These are phyloP conservation scores for Rhizodiscina lignyota DNA, from an alignment of 495 filamentous ascomycete genomes.

Conservation along the genomic window DNA sequence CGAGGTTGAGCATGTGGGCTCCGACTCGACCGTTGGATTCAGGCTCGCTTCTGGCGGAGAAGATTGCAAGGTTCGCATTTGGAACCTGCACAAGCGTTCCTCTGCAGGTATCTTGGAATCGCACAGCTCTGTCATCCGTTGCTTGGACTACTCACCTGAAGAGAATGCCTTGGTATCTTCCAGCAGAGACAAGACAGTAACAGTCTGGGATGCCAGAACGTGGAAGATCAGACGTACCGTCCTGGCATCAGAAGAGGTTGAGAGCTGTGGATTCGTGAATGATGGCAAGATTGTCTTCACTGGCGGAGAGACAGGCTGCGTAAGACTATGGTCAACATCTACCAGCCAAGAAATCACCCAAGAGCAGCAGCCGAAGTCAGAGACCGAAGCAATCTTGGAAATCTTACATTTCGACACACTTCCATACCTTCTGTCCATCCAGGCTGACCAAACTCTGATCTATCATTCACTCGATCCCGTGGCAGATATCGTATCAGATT, in stretches of 20 bases:
- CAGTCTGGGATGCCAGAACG: constrained; percentile 68
- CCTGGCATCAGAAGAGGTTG: constrained; percentile 69
- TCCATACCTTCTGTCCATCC: constrained; percentile 61
- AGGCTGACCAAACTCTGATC: constrained; percentile 71
- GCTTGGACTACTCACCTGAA: constrained; percentile 58
- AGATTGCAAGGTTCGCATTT: constrained; percentile 80
- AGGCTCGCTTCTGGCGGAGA: constrained; percentile 80
- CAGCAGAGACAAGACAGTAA: constrained; percentile 87
- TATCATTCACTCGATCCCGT: constrained; percentile 40
- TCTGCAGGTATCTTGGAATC: constrained; percentile 67
- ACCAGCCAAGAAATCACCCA: constrained; percentile 62
- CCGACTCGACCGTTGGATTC: constrained; percentile 37
- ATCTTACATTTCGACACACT: constrained; percentile 44
- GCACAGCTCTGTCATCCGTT: constrained; percentile 82
- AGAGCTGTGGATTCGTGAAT: constrained; percentile 63
- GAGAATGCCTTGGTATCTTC: constrained; percentile 69
- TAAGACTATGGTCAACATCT: constrained; percentile 69
- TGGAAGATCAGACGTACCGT: constrained; percentile 78
- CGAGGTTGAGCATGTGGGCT: constrained; percentile 22
- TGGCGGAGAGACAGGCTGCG: constrained; percentile 67
- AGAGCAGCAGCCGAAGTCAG: constrained; percentile 45
- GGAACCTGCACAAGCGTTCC: constrained; percentile 73
- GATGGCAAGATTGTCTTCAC: constrained; percentile 56
- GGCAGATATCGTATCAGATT: constrained; percentile 22
- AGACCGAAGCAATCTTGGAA: constrained; percentile 62